phyloP scores from a whole-genome alignment of 805 yeast species.

The Candida morakotiae region DNA sequence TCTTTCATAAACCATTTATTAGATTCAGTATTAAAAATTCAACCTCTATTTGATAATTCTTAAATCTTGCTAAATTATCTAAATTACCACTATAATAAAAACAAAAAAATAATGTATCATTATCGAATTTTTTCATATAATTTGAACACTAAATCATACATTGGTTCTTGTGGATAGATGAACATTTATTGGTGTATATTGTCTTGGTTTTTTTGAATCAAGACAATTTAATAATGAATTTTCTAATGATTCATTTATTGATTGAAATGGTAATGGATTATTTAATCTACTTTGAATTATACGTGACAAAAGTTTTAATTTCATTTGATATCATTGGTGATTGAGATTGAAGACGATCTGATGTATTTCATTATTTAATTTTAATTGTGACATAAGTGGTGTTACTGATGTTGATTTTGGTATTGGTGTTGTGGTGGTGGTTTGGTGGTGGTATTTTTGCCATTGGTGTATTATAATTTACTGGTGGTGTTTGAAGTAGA shows the following conservation, averaged over 20 bases:
- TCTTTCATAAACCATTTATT: constrained; percentile 80
- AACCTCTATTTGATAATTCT: constrained; percentile 74
- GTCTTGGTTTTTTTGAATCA: constrained; percentile 84
- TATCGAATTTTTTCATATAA: constrained; percentile 67
- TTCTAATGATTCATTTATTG: constrained; percentile 60
- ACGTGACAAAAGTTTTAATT: constrained; percentile 9
- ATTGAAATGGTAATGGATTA: constrained; percentile 50
- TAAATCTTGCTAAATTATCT: constrained; percentile 33
- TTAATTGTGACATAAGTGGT: constrained; percentile 12
- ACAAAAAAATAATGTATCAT: constrained; percentile 86
- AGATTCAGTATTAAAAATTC: constrained; percentile 71
- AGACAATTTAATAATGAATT: constrained; percentile 85
- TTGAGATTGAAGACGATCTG: constrained; percentile 4
- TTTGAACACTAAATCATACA: constrained; percentile 57
- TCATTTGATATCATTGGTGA: constrained; percentile 7
- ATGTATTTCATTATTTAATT: constrained; percentile 10
- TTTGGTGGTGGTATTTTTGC: constrained; percentile 1
- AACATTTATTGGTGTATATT: constrained; percentile 72
- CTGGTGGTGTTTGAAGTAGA: constrained; percentile 8
- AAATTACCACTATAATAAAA: constrained; percentile 69
- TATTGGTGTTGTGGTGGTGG: constrained; percentile 13
- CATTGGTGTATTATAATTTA: constrained; percentile 7
- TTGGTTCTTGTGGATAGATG: constrained; percentile 90
- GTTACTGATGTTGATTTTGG: constrained; percentile 23
- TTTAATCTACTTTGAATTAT: constrained; percentile 36